A percentile compares a stretch with the other conserved stretches of the same genome.
Evolutionary conservation across 2,329 filamentous ascomycete genomes (phyloP).

Genomic region (Zymoseptoria crescenta): DNA sequence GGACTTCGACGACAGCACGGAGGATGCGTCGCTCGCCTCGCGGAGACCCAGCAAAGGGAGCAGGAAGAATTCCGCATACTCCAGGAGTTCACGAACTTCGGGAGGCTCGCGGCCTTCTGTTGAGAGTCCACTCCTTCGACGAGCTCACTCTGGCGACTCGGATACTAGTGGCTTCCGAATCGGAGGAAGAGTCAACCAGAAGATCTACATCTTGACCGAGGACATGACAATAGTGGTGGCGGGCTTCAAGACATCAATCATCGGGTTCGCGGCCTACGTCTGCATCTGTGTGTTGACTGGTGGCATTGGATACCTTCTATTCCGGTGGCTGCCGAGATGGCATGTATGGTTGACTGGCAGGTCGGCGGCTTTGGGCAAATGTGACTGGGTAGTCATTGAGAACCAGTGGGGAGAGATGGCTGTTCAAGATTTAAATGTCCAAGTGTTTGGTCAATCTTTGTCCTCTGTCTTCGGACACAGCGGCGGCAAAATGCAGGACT

Average conservation of each 20-base stretch:
- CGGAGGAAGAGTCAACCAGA: constrained; percentile 67
- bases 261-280: constrained; percentile 63
- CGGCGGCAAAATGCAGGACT: constrained; percentile 58
- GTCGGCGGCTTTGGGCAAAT: constrained; percentile 60
- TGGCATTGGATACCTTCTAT: constrained; percentile 73
- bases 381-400: constrained; percentile 89
- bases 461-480: constrained; percentile 61
- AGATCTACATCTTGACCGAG: constrained; percentile 86
- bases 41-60: constrained; percentile 34
- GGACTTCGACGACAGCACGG: constrained; percentile 18
- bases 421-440: constrained; percentile 59
- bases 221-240: constrained; percentile 91
- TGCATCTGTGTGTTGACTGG: constrained; percentile 62
- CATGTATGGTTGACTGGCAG: constrained; percentile 68
- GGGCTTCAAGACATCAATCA: constrained; percentile 70
- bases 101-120: constrained; percentile 10
- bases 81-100: constrained; percentile 48
- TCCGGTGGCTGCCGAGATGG: constrained; percentile 87
- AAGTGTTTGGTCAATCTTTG: constrained; percentile 53
- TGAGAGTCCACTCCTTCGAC: constrained; percentile 57
- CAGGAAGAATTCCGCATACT: constrained; percentile 15
- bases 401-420: constrained; percentile 95
- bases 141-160: constrained; percentile 63
- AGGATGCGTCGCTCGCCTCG: constrained; percentile 14
- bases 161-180: constrained; percentile 54